A percentile compares a stretch with the other conserved stretches of the same genome.
phyloP scores from a whole-genome alignment of 352 stramenopile genomes.

The Elongisporangium anandrum region DNA sequence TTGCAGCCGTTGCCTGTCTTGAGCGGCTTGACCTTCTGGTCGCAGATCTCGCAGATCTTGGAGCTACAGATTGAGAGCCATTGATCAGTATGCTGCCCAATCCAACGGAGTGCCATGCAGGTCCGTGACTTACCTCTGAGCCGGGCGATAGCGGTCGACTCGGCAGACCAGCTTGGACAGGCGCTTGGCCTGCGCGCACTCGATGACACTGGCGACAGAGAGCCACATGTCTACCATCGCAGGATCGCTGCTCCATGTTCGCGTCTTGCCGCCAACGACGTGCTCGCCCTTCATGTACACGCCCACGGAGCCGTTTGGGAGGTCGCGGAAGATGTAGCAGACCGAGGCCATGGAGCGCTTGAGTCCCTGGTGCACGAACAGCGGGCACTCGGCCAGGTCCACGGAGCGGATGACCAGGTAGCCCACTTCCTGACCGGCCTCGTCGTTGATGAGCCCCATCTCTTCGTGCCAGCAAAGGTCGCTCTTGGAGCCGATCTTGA shows the following conservation, averaged over 20 bases:
- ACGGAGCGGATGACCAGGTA: constrained; percentile 63
- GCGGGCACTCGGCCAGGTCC: constrained; percentile 40
- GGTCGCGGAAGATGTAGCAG: constrained; percentile 61
- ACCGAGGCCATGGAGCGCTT: constrained; percentile 44
- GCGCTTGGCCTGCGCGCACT: constrained; percentile 56
- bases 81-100: background rate
- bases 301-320: constrained; percentile 37
- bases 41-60: constrained; percentile 58
- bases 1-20: constrained; percentile 58
- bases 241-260: constrained; percentile 48
- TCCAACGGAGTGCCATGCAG: too few relatives aligned
- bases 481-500: constrained; percentile 60
- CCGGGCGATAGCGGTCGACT: background rate
- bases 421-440: constrained; percentile 45
- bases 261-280: constrained; percentile 44
- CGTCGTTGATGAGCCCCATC: constrained; percentile 43
- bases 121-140: background rate
- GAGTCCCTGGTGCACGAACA: constrained; percentile 50
- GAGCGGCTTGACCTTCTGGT: constrained; percentile 47
- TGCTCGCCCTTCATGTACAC: constrained; percentile 68
- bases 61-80: constrained; percentile 11
- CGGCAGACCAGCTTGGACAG: constrained; percentile 41
- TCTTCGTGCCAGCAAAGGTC: constrained; percentile 67
- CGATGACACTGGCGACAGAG: constrained; percentile 39
- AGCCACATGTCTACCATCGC: constrained; percentile 64